Base-by-base conservation (phyloP, 495 filamentous ascomycete genomes). In the Annulohypoxylon nitens region DNA sequence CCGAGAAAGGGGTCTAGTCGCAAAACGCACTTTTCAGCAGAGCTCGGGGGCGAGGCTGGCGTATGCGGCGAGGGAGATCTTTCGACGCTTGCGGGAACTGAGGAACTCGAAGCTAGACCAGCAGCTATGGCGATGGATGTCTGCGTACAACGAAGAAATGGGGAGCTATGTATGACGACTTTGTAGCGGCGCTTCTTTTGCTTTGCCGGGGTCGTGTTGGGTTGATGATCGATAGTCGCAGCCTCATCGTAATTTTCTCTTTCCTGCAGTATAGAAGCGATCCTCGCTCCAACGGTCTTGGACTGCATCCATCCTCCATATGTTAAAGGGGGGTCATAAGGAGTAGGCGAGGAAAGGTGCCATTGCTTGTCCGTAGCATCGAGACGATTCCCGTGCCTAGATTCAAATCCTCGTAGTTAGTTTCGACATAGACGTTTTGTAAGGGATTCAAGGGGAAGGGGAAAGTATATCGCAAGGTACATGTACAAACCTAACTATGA, bases 281-380 rank as follows among this genome's bases (percentile, higher is more conserved):
- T 97, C 43, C 94, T 89, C 16, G 86, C 83, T 3, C 96, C 96
- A 2, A 98, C 83, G 8, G 88, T 89, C 67, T 91, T 90, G 58
- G 91, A 90, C 78, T 98, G 95, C 18, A 88, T 87, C 94, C 95
- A 98, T 50, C 96, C 96, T 68, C 93, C 92, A 77, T 97, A 98
- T 14, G 95, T 97, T 53, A 99, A 86, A 47, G 97, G 96, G 48
- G 96, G 93, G 69, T 99, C 95, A 83, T 98, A 98, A 4, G 96
- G 97, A 3, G 93, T 95, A 3, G 94, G 91, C 4, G 97, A 97
- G n/a, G 93, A 91, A 11, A 97, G 86, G 81, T 98, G 94, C 96
- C 96, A 99, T 80, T 93, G 87, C 76, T 93, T 92, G 83, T 98
- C 94, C 68, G 94, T 93, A 50, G 93, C 93, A 79, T 99, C 96